Percentiles rank a stretch among this genome's conserved stretches.
phyloP scores from a whole-genome alignment of 1,284 basidiomycete genomes.

The Leccinum subspadiceum region DNA sequence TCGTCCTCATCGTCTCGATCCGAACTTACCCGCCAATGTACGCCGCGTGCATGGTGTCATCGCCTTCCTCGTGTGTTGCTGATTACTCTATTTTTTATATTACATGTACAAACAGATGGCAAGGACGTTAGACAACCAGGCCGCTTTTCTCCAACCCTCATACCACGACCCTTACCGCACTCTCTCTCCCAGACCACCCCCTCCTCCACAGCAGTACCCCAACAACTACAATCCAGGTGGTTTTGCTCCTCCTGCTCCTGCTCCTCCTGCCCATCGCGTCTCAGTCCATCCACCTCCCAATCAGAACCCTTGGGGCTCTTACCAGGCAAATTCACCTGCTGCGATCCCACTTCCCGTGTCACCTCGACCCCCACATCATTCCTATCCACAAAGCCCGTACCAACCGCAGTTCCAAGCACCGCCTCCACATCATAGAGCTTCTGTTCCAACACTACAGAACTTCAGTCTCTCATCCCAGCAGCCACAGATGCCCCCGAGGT shows the following conservation, averaged over 20 bases:
- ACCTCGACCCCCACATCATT: constrained; percentile 24
- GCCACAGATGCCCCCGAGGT: constrained; percentile 22
- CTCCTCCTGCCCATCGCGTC: constrained; percentile 12
- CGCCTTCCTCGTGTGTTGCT: constrained; percentile 8
- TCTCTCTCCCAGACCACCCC: constrained; percentile 28
- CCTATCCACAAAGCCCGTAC: constrained; percentile 9
- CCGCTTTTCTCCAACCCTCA: constrained; percentile 23
- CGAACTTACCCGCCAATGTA: constrained; percentile 62
- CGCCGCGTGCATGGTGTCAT: constrained; percentile 27
- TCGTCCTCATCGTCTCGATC: constrained; percentile 62
- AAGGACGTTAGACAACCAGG: constrained; percentile 52
- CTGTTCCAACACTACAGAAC: constrained; percentile 14
- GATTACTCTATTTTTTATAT: constrained; percentile 16
- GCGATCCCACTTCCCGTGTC: constrained; percentile 22
- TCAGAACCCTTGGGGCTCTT: constrained; percentile 11
- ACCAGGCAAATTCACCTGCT: constrained; percentile 10
- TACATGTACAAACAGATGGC: constrained; percentile 55
- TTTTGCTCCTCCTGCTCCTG: constrained; percentile 7
- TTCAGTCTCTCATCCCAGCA: constrained; percentile 18
- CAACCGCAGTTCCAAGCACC: constrained; percentile 24
- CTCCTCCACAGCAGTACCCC: constrained; percentile 17
- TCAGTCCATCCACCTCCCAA: constrained; percentile 20
- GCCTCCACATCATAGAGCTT: constrained; percentile 23
- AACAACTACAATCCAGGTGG: constrained; percentile 13
- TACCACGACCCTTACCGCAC: constrained; percentile 19